phyloP scores from a whole-genome alignment of 1,139 yeast species.

The Blastobotrys malaysiensis region DNA sequence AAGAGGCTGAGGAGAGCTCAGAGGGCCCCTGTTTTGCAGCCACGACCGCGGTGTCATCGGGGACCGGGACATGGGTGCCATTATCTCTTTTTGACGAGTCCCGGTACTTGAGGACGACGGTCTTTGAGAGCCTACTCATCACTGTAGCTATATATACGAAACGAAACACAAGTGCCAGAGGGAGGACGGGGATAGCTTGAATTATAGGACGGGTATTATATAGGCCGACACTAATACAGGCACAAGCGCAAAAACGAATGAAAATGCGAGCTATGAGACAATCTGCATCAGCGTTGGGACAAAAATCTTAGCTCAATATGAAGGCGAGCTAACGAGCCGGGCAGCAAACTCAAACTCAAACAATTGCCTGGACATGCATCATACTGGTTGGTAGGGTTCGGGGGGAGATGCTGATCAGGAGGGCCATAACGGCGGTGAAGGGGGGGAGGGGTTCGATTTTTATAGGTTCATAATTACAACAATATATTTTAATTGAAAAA shows the following conservation, averaged over 20 bases:
- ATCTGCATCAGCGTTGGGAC: constrained; percentile 1
- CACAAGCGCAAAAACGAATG: neutral
- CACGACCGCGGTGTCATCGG: neutral
- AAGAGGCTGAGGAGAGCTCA: neutral
- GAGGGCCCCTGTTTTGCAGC: neutral
- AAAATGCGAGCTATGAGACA: neutral
- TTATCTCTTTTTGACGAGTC: neutral
- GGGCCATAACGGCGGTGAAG: neutral
- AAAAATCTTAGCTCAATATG: neutral
- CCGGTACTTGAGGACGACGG: neutral
- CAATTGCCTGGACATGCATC: no score
- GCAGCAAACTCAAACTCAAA: neutral
- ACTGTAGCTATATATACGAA: neutral
- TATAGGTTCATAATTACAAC: neutral
- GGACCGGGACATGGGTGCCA: neutral
- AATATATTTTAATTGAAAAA: constrained; percentile 12
- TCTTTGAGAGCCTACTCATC: neutral
- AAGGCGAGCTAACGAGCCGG: neutral
- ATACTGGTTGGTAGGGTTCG: neutral
- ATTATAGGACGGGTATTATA: neutral
- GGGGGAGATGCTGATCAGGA: neutral
- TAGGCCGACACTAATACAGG: neutral
- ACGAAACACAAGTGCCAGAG: neutral
- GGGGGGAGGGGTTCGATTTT: neutral
- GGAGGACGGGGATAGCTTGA: neutral